Evolutionary conservation across 495 filamentous ascomycete genomes (phyloP).

Genomic region (Podospora tetraspora): DNA sequence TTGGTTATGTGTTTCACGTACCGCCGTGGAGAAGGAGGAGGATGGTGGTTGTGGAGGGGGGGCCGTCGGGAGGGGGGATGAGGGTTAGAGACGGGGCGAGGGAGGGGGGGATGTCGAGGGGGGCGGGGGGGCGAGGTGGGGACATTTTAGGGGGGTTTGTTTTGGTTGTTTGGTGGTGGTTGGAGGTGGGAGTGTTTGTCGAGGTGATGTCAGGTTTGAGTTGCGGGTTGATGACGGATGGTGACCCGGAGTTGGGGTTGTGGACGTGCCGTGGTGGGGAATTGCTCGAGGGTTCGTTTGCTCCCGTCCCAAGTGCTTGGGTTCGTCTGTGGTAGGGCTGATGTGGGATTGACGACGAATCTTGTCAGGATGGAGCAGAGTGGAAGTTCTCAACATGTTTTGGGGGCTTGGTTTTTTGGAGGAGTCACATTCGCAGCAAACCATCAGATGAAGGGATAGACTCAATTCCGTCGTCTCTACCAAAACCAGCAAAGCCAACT

Average conservation of each 20-base stretch:
- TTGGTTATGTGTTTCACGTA: too few relatives aligned
- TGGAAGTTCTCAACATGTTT: too few relatives aligned
- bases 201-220: too few relatives aligned
- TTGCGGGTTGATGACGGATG: not conserved
- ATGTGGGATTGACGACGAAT: too few relatives aligned
- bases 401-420: not conserved
- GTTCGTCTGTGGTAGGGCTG: not conserved
- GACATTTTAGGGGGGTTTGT: slow-evolving; percentile 11
- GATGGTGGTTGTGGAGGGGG: slow-evolving; percentile 62
- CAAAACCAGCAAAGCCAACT: not conserved
- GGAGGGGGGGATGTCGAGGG: slow-evolving; percentile 33
- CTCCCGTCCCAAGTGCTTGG: not conserved
- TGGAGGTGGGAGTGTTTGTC: too few relatives aligned
- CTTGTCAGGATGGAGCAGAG: too few relatives aligned
- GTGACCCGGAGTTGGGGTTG: not conserved
- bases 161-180: not conserved
- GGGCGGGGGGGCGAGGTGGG: slow-evolving; percentile 34
- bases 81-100: slow-evolving; percentile 29
- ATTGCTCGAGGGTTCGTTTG: not conserved
- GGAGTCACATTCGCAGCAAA: too few relatives aligned
- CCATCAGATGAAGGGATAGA: not conserved
- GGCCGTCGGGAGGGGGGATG: slow-evolving; percentile 35
- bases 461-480: not conserved
- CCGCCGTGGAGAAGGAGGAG: slow-evolving; percentile 87
- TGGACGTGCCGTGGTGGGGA: not conserved